Evolutionary conservation across 2,329 filamentous ascomycete genomes (phyloP).

Genomic region (Cryphonectria nitschkei): DNA sequence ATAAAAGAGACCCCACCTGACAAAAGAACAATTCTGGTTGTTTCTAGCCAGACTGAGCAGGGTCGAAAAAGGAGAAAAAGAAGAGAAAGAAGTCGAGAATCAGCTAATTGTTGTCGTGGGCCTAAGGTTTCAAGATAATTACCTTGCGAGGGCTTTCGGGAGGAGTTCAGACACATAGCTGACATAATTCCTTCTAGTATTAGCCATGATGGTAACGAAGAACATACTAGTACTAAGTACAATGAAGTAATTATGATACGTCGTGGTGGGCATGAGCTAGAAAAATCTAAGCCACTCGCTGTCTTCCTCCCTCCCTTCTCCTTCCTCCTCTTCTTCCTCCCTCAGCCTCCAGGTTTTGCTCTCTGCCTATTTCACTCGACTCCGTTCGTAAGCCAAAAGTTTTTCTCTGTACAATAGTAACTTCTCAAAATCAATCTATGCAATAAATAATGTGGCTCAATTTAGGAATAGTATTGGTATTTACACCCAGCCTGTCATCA

Average conservation of each 20-base stretch:
- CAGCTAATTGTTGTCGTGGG: not conserved
- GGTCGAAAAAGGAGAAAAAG: not conserved
- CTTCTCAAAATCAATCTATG: too few species aligned
- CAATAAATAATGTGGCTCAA: too few species aligned
- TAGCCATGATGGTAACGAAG: not conserved
- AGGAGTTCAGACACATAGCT: not conserved
- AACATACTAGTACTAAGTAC: not conserved
- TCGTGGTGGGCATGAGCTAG: not conserved
- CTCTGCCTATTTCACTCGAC: not conserved
- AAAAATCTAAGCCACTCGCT: not conserved
- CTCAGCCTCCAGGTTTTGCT: too few species aligned
- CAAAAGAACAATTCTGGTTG: slow-evolving; percentile 8
- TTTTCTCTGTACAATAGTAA: not conserved
- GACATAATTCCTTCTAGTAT: not conserved
- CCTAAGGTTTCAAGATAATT: too few species aligned
- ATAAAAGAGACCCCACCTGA: not conserved
- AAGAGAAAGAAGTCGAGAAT: not conserved
- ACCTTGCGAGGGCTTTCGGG: not conserved
- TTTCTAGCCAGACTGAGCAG: not conserved
- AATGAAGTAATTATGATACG: not conserved
- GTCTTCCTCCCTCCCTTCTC: too few species aligned
- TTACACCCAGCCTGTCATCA: not conserved
- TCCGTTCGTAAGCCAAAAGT: not conserved
- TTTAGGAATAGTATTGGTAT: too few species aligned
- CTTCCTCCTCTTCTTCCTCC: not conserved